A percentile compares a stretch with the other conserved stretches of the same genome.
phyloP scores from a whole-genome alignment of 495 filamentous ascomycete species.

The Podospora comata region DNA sequence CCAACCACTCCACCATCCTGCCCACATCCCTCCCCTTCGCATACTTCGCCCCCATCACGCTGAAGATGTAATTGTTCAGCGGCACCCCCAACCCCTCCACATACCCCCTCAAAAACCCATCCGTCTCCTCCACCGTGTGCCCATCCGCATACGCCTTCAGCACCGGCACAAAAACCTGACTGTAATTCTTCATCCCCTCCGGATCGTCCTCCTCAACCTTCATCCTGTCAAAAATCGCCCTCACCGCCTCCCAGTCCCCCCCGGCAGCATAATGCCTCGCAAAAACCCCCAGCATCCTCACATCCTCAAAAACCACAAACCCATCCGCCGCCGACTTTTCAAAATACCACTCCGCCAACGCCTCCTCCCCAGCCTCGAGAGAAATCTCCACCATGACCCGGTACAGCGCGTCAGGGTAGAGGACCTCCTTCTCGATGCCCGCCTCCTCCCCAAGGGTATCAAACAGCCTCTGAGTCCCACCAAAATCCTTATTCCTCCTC shows the following conservation, averaged over 20 bases:
- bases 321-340: conserved; percentile 19
- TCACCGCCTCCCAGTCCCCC: conserved; percentile 47
- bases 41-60: conserved; percentile 47
- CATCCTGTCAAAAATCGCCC: conserved; percentile 37
- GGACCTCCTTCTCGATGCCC: conserved; percentile 23
- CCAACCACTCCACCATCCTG: conserved; percentile 38
- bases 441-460: conserved; percentile 20
- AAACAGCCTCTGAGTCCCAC: conserved; percentile 30
- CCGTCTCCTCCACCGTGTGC: conserved; percentile 42
- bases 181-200: conserved; percentile 20
- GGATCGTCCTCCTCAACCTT: conserved; percentile 9
- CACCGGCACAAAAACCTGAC: conserved; percentile 39
- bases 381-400: conserved; percentile 42
- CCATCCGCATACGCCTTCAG: conserved; percentile 42
- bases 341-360: conserved; percentile 31
- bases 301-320: conserved; percentile 25
- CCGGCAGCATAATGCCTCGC: conserved; percentile 39
- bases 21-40: conserved; percentile 39
- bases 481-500: conserved; percentile 26
- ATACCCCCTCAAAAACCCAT: conserved; percentile 41
- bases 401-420: conserved; percentile 30
- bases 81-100: conserved; percentile 33
- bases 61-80: conserved; percentile 37
- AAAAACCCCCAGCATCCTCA: conserved; percentile 37
- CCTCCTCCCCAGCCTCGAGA: conserved; percentile 34